These are phyloP conservation scores for Cyclotella cryptica DNA, from an alignment of 108 stramenopile genomes.

Conservation along the genomic window DNA sequence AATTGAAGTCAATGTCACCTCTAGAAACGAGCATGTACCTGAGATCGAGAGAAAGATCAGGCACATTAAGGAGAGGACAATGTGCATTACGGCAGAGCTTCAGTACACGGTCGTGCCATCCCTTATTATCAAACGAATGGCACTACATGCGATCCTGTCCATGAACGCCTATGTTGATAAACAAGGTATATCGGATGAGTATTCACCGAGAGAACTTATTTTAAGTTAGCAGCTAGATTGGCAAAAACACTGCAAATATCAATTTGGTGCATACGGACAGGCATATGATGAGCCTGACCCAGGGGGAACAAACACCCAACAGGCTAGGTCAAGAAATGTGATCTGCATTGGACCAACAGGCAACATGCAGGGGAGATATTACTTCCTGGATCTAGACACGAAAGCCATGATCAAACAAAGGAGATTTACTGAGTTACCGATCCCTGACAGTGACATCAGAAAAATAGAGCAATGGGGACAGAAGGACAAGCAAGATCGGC, in stretches of 20 bases:
- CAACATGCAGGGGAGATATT: slow-evolving; percentile 53
- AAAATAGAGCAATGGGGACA: slow-evolving; percentile 30
- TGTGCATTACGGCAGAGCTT: slow-evolving; percentile 19
- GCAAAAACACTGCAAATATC: no score
- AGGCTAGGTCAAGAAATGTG: no score
- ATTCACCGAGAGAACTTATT: no score
- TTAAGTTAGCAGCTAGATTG: no score
- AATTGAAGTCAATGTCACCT: no score
- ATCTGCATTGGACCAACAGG: no score
- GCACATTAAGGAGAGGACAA: no score
- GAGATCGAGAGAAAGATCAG: no score
- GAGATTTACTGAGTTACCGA: slow-evolving; percentile 26
- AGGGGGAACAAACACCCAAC: slow-evolving; percentile 23
- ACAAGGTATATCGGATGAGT: slow-evolving; percentile 24
- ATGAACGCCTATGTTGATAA: slow-evolving; percentile 14
- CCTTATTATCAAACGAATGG: slow-evolving; percentile 36
- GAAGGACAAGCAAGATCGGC: background rate
- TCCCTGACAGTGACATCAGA: slow-evolving; percentile 37
- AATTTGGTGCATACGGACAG: no score
- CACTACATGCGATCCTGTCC: slow-evolving; percentile 21
- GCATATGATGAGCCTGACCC: slow-evolving; percentile 41
- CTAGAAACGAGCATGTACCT: no score
- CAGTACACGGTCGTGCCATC: slow-evolving; percentile 28
- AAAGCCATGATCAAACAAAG: slow-evolving; percentile 29
- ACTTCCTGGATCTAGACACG: slow-evolving; percentile 36